Conservation (phyloP, 192 early-diverging fungal genomes). For the Diversispora eburnea region DNA sequence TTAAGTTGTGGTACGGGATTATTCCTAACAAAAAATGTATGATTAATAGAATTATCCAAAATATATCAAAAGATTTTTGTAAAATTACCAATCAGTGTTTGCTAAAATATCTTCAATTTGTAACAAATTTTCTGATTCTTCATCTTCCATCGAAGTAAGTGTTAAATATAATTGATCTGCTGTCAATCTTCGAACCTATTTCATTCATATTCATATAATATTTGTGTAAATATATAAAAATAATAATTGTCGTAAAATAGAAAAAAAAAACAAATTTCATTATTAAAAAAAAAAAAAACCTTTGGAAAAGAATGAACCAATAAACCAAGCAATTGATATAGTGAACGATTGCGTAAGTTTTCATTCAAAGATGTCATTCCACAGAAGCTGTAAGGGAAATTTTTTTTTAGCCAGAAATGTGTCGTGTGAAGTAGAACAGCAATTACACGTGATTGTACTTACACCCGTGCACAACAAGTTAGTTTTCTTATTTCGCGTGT, state of each 20-base stretch:
- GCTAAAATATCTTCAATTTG: conserved; percentile 61
- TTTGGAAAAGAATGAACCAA: conserved; percentile 75
- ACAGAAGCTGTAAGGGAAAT: conserved; percentile 42
- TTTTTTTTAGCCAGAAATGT: background rate
- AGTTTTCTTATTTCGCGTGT: conserved; percentile 64
- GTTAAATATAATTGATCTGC: conserved; percentile 74
- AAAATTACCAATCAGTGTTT: conserved; percentile 61
- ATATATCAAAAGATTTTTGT: conserved; percentile 5
- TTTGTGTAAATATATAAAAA: background rate
- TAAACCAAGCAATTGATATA: conserved; percentile 60
- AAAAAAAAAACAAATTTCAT: background rate
- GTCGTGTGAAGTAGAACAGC: background rate
- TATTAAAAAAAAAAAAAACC: conserved; percentile 32
- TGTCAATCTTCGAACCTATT: conserved; percentile 56
- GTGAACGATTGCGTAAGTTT: conserved; percentile 45
- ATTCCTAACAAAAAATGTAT: conserved; percentile 36
- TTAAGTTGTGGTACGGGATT: conserved; percentile 43
- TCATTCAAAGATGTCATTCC: conserved; percentile 42
- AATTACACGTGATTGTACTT: conserved; percentile 33
- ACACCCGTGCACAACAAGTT: conserved; percentile 59
- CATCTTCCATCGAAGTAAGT: conserved; percentile 50
- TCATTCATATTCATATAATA: background rate
- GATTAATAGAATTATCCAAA: background rate
- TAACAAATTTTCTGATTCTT: conserved; percentile 33
- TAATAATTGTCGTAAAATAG: background rate